These are phyloP conservation scores for Akebia trifoliata DNA, from an alignment of 164 flowering plant species.

Conservation along the genomic window DNA sequence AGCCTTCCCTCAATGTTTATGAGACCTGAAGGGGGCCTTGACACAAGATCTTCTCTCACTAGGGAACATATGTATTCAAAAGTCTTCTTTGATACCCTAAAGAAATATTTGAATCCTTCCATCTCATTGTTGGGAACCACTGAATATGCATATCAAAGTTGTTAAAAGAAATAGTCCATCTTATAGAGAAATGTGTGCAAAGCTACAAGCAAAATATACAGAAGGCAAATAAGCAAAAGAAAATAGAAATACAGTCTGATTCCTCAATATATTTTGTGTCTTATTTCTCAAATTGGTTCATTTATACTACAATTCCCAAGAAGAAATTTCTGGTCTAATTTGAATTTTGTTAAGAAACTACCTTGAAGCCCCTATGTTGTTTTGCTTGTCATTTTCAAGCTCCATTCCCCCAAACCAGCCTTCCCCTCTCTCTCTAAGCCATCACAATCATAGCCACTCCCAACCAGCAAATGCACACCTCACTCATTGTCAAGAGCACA, in stretches of 20 bases:
- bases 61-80: conserved; percentile 87
- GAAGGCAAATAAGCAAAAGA: neutral
- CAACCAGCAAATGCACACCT: too few species aligned
- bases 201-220: neutral
- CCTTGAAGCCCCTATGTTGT: neutral
- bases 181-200: neutral
- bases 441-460: too few species aligned
- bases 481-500: too few species aligned
- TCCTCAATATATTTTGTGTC: neutral
- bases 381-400: neutral
- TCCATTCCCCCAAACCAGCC: neutral
- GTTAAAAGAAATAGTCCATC: neutral
- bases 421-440: neutral
- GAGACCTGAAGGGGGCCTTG: conserved; percentile 97
- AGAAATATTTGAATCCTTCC: conserved; percentile 80
- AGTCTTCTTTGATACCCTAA: conserved; percentile 74
- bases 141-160: conserved; percentile 32
- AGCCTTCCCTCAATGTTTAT: conserved; percentile 98
- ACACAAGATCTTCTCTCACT: conserved; percentile 83
- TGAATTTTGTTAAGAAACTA: neutral
- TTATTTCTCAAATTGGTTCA: neutral
- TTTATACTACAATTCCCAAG: neutral
- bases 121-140: conserved; percentile 48
- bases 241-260: neutral
- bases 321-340: neutral